Conservation (phyloP, 2,329 filamentous ascomycete species). For the Epichloe elymi region DNA sequence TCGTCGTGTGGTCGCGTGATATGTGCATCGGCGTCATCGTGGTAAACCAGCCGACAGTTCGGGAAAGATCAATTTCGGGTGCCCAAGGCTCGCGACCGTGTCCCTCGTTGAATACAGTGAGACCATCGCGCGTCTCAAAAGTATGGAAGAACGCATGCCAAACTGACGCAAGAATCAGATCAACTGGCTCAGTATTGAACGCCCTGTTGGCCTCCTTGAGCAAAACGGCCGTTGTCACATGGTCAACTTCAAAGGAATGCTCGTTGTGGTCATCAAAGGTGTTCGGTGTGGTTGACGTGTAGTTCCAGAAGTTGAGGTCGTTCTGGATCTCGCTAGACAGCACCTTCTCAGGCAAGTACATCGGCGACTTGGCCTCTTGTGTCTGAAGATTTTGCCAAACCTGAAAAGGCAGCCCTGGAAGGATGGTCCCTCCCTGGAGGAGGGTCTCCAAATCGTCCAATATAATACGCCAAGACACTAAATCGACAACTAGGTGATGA, state of each 20-base stretch:
- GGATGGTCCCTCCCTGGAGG: constrained; percentile 13
- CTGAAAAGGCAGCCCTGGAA: constrained; percentile 20
- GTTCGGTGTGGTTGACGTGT: background rate
- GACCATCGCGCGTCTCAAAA: constrained; percentile 16
- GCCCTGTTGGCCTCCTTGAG: constrained; percentile 1
- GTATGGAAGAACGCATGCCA: constrained; percentile 15
- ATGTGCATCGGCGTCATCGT: constrained; percentile 12
- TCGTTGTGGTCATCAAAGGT: constrained; percentile 1
- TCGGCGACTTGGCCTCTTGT: background rate
- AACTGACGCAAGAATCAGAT: constrained; percentile 19
- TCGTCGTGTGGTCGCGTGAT: background rate
- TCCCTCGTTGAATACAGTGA: constrained; percentile 15
- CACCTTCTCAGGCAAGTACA: background rate
- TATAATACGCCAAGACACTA: constrained; percentile 32
- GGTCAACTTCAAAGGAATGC: constrained; percentile 1
- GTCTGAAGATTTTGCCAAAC: constrained; percentile 17
- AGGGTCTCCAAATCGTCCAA: constrained; percentile 29
- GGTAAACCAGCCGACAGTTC: constrained; percentile 27
- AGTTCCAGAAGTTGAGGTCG: constrained; percentile 2
- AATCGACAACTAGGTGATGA: constrained; percentile 28
- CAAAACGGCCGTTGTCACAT: background rate
- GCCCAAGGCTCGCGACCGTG: constrained; percentile 19
- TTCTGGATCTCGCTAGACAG: background rate
- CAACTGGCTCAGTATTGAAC: constrained; percentile 17
- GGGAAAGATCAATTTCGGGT: constrained; percentile 15